Evolutionary conservation across 2,329 filamentous ascomycete genomes (phyloP), one percentile per base, ranked within the genome.

Genomic region (Apiospora sp.): DNA sequence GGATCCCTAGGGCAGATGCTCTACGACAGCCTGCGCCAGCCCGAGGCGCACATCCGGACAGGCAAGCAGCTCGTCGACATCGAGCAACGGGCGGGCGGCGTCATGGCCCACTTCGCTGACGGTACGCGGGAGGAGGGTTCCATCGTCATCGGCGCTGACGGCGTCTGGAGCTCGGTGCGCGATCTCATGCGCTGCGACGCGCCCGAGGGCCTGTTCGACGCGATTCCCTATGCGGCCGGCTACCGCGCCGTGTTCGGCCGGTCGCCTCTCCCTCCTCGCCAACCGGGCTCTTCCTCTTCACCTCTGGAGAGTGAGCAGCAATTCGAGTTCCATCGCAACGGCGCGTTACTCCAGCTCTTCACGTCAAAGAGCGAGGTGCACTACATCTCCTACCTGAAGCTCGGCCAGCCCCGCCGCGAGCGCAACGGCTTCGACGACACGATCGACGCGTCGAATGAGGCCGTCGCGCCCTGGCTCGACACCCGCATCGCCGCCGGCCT

Each of bases 71-170:
- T 71, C 4, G 34, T 67, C 12, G 43, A 30, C 24, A 24, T 71
- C 58, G n/a, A 34, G 19, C 43, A 41, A 41, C 34, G 34, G 19
- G 43, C 30, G 13, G 41, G 44, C 22, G 70, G 70, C 41, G 58
- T 68, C 1, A 24, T 24, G 8, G 58, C 67, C 16, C 16, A 7
- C 24, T 71, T 71, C 48, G 51, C 46, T 16, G 70, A 68, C 51
- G 70, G 70, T 74, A 51, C 74, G 70, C 48, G 76, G 73, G 10
- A 64, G 34, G 58, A 41, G 73, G 73, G 71, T 49, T 71, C 70
- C 24, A 67, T 71, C 58, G 27, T 71, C 43, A 68, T 71, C 46
- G 70, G 70, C 37, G 54, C 58, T 44, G 70, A 71, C 37, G 70
- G 70, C 19, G 22, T 71, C 19, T 43, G 51, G 46, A 71, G 70